These are phyloP conservation scores for Coniochaeta ligniaria DNA, from an alignment of 2,329 filamentous ascomycete species.

Conservation along the genomic window DNA sequence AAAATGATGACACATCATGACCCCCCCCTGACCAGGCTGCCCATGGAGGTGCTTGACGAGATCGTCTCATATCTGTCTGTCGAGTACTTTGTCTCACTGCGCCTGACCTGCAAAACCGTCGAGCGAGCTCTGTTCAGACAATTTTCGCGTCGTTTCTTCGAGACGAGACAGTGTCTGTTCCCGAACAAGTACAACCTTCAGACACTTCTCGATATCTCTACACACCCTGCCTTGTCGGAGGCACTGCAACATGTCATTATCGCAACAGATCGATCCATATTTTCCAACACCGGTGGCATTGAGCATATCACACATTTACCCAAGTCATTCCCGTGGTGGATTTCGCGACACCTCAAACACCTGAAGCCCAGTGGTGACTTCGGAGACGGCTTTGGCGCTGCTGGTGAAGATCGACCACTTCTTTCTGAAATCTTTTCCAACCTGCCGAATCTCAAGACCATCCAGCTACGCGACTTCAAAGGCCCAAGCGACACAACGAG, in stretches of 20 bases:
- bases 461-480: background rate
- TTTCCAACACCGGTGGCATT: background rate
- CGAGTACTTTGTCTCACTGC: background rate
- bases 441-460: background rate
- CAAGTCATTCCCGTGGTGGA: background rate
- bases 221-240: background rate
- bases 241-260: background rate
- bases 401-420: background rate
- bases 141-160: background rate
- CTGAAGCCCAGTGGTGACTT: background rate
- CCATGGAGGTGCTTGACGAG: background rate
- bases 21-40: background rate
- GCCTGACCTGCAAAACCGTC: background rate
- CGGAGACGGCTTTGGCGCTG: background rate
- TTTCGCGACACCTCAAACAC: background rate
- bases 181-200: background rate
- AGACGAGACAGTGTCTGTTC: background rate
- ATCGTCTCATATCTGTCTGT: background rate
- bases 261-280: background rate
- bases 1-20: background rate
- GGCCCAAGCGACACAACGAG: background rate
- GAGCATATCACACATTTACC: background rate
- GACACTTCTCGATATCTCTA: background rate
- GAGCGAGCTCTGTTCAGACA: background rate
- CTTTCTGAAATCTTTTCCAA: background rate